Evolutionary conservation across 106 monocot genomes (phyloP), one percentile per base, ranked within the genome.

Genomic region (Allium fistulosum): DNA sequence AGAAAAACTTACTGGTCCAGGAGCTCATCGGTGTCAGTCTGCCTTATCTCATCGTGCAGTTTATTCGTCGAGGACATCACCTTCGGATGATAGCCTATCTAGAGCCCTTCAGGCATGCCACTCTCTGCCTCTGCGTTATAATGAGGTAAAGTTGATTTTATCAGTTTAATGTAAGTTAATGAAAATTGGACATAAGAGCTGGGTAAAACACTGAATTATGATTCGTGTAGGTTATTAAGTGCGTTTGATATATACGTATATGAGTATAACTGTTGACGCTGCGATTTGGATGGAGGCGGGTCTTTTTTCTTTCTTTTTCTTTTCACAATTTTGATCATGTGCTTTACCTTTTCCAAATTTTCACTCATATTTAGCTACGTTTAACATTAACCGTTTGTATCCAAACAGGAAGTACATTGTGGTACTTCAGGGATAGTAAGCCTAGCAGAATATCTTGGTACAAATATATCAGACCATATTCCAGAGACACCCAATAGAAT

Each of bases 391-490:
- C 22, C 22, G 1, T 22, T 22, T 22, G 1, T 1, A 22, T 22
- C 22, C 22, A 10, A 17, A 17, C 81, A 95, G 94, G 80, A 83
- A 65, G 82, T 49, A 66, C 65, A 78, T 18, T 75, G 72, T 70
- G 64, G 62, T 47, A 72, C 58, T 57, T 67, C 80, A 45, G 81
- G 88, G 56, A 49, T 89, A 61, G 82, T 87, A 57, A 92, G 96
- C 72, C 79, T 97, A 53, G 92, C 92, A 61, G 92, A 92, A 73
- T 92, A 85, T 81, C 86, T 92, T 51, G 92, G 92, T 7, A 77
- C 92, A 26, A 72, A 74, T 62, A 71, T 92, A 27, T 70, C 84
- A 17, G 92, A 97, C 61, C 86, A 84, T 74, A 74, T 92, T 51
- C 84, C 79, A 18, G 86, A 97, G 59, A 89, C 97, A 53, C 80